Conservation (phyloP, 1,284 basidiomycete genomes). For the Cutaneotrichosporon mucoides region DNA sequence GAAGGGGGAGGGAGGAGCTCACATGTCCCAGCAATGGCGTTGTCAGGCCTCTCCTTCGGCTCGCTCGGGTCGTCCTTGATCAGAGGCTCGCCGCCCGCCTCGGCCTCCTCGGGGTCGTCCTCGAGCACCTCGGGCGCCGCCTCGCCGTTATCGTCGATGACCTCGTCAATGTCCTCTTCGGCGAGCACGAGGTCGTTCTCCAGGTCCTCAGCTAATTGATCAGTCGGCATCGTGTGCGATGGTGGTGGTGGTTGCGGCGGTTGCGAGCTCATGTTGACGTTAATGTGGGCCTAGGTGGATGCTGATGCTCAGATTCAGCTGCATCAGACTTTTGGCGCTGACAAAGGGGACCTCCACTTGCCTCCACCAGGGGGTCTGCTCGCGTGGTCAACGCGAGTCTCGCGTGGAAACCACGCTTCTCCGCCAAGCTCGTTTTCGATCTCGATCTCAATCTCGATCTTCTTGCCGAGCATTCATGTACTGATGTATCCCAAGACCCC, state of each 20-base stretch:
- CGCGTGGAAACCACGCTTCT: no score
- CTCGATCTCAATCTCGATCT: no score
- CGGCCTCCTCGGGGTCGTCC: conserved; percentile 40
- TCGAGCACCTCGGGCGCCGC: conserved; percentile 48
- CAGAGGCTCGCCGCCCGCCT: conserved; percentile 39
- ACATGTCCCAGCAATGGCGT: conserved; percentile 27
- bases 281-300: background rate
- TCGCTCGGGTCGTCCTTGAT: conserved; percentile 25
- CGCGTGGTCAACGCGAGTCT: no score
- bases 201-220: conserved; percentile 1
- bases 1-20: background rate
- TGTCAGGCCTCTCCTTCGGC: conserved; percentile 20
- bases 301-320: background rate
- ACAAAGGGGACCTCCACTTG: background rate
- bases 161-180: conserved; percentile 29
- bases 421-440: no score
- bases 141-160: conserved; percentile 58
- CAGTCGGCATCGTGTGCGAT: background rate
- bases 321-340: background rate
- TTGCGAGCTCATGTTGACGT: background rate
- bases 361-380: background rate
- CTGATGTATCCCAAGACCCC: no score
- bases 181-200: conserved; percentile 14
- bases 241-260: background rate
- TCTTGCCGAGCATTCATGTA: no score